Base-by-base conservation (phyloP, 2,329 filamentous ascomycete genomes). In the Teratosphaeria nubilosa region DNA sequence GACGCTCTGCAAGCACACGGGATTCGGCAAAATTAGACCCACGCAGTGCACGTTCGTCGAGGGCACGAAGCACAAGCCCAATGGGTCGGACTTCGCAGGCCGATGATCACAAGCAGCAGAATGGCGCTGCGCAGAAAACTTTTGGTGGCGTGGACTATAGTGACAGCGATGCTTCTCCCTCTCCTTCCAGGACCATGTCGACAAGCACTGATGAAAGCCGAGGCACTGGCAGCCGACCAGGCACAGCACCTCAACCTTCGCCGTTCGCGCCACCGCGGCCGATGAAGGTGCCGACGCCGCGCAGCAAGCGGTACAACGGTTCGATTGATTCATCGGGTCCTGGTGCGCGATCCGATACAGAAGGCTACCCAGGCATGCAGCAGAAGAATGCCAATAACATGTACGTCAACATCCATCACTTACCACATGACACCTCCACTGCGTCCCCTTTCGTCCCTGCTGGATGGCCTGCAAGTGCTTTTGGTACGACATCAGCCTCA, bases 1-100 rank as follows among this genome's bases (percentile, higher is more conserved):
- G 76, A 51, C 76, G 80, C 51, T 82, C 82, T 56, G 72, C 78
- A 13, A 84, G 79, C 64, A 77, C 78, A 57, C 77, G 80, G 41
- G 77, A 79, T 63, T 62, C 68, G 3, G 65, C 68, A 14, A 70
- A 67, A 53, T 56, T 69, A 22, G 57, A 62, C n/a, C 60, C 64
- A 32, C 61, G 66, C 30, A 58, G 56, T 58, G 41, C 34, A 57
- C 27, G 32, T 20, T 32, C 51, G 22, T 50, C 32, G 7, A 58
- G 60, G 59, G 65, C 65, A 24, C 62, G 61, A 41, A 70, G 63
- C 55, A 64, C 65, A 45, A 68, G 66, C 58, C 65, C 68, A 13
- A 59, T 58, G 34, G 58, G 58, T 25, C 59, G 60, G 24, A 53
- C 59, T 11, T 11, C 56, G 22, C 60, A 60, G 30, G 55, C 54